Percentiles rank a stretch among this genome's conserved stretches.
phyloP scores from a whole-genome alignment of 345 rosid species.

The Iberis pinnata region DNA sequence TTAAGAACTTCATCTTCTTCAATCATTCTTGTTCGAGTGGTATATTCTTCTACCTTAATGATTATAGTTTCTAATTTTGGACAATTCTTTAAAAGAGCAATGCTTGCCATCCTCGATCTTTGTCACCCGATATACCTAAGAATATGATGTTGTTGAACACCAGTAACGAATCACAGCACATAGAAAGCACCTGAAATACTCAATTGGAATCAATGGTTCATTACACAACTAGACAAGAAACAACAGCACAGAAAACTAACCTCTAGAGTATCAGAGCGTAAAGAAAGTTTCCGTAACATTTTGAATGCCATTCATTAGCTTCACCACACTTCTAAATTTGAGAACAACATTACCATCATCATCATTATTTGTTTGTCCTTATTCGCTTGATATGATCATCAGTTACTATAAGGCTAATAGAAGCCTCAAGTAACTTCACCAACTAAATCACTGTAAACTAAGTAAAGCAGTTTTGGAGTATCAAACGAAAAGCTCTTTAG shows the following conservation, averaged over 20 bases:
- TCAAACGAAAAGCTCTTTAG: neutral
- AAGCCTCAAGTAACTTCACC: neutral
- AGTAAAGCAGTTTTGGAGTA: neutral
- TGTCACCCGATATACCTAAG: neutral
- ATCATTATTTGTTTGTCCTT: neutral
- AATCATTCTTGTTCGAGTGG: neutral
- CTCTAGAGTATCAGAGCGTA: neutral
- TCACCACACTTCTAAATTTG: neutral
- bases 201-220: neutral
- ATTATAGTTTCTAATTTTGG: neutral
- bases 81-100: neutral
- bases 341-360: too few species aligned
- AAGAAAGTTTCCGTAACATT: slow-evolving; percentile 2
- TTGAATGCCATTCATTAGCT: neutral
- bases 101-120: slow-evolving; percentile 8
- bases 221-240: neutral
- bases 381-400: neutral
- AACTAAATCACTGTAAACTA: neutral
- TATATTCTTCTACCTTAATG: neutral
- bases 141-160: slow-evolving; percentile 1
- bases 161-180: neutral
- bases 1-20: neutral
- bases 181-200: neutral
- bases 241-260: neutral
- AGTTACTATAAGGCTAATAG: neutral